phyloP scores from a whole-genome alignment of 495 filamentous ascomycete genomes.

The Daldinia caldariorum region DNA sequence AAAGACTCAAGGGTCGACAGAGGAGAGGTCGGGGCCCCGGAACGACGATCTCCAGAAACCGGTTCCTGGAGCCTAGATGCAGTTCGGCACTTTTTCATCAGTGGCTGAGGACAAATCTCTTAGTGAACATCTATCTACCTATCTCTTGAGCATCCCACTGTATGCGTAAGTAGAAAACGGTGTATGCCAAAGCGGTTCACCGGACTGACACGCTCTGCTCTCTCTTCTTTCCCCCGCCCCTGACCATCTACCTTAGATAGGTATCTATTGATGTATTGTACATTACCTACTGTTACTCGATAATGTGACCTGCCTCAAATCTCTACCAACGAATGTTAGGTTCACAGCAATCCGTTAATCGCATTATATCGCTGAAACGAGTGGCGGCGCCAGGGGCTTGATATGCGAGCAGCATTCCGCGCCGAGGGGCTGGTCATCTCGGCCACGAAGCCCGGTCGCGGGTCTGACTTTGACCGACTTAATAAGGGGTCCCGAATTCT shows the following conservation, averaged over 20 bases:
- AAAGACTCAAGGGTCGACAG: constrained; percentile 24
- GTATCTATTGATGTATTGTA: not conserved
- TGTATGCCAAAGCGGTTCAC: constrained; percentile 25
- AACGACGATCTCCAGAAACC: constrained; percentile 46
- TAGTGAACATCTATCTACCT: constrained; percentile 16
- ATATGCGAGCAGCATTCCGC: constrained; percentile 42
- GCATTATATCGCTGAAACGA: constrained; percentile 36
- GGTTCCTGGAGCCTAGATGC: constrained; percentile 42
- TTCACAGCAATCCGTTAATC: constrained; percentile 20
- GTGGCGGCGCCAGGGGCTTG: constrained; percentile 39
- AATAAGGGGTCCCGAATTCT: constrained; percentile 24
- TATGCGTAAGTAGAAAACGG: constrained; percentile 5
- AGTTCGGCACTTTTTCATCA: constrained; percentile 45
- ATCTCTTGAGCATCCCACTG: not conserved
- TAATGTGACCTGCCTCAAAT: constrained; percentile 23
- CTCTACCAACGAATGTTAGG: constrained; percentile 17
- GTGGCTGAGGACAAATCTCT: constrained; percentile 17
- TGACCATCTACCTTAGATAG: constrained; percentile 6
- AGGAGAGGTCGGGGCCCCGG: constrained; percentile 41
- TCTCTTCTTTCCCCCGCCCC: not conserved
- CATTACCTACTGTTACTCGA: not conserved
- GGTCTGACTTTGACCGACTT: constrained; percentile 25
- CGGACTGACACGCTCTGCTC: constrained; percentile 13
- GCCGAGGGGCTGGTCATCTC: constrained; percentile 36
- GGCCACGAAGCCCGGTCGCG: constrained; percentile 39